Base-by-base conservation (phyloP, 2,329 filamentous ascomycete species). In the Alternaria sp. region DNA sequence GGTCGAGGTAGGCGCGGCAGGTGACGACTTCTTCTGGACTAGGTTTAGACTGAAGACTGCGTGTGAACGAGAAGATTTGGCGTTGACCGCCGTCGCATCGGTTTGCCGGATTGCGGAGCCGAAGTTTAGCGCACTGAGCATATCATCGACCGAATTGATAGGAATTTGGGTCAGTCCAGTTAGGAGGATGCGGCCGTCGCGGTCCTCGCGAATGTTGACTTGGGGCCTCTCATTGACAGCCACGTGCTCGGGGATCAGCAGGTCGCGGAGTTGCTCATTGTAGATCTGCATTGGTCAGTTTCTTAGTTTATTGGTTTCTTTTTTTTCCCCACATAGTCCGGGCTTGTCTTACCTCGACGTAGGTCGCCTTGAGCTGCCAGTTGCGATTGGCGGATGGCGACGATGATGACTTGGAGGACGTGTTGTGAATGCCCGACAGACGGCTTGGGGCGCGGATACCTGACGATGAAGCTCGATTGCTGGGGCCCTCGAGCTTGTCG, bases 31-130 rank as follows among this genome's bases (percentile, higher is more conserved):
- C 71, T 91, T 91, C 80, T 97, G 92, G 7, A 98, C 84, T 7
- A 99, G 84, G 71, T 98, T 98, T 62, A 99, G 81, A 74, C 92
- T 97, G 79, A 99, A 98, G 29, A 99, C 93, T 33, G 95, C 95
- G 76, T 99, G 95, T 1, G 95, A 99, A 64, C 95, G 92, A 10
- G 95, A 99, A 0, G 95, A 99, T 75, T 97, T 94, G 41, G 94
- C 95, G 74, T 99, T 99, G 73, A 98, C 95, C 3, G 94, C 95
- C 2, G 95, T 99, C 24, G 95, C 90, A 79, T 99, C 95, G 0
- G 95, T 99, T 75, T 99, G 95, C 60, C 95, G 90, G 73, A 99
- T 96, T 24, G 90, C 87, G 0, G 95, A 99, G 21, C 95, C 95
- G 72, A 96, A 94, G 75, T 93, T 95, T 55, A 99, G 83, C 6